Base-by-base conservation (phyloP, 768 basidiomycete genomes). In the Boletales sp. region DNA sequence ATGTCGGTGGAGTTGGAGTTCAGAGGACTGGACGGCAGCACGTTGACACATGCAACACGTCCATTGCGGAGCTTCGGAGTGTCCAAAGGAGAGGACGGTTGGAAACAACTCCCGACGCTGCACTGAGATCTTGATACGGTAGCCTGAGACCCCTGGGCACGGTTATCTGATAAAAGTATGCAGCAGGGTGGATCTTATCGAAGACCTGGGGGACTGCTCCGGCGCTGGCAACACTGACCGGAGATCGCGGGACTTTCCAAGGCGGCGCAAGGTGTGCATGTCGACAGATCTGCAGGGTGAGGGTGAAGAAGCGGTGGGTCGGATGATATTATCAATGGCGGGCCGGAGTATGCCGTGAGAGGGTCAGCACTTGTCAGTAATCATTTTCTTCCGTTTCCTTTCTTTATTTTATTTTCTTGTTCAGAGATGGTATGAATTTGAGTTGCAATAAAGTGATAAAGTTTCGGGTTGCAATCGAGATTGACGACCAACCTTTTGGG, bases 371-470 rank as follows among this genome's bases (percentile, higher is more conserved):
- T 28, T 28, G 25, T 28, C 21, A 3, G 21, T 25, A 3, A 25
- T 25, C 21, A 25, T 25, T 25, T 25, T n/a, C 21, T 25, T 25
- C 25, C 6, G 25, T 28, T 28, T 28, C 25, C 25, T 28, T 4
- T 28, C 25, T 25, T 14, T 46, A 18, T 28, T 30, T 18, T 28
- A 7, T 41, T 41, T 41, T 37, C 34, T 18, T 14, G 25, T 36
- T 12, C n/a, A 37, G 54, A 46, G 12, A 28, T n/a, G 49, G 38
- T 55, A 60, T 44, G 25, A 33, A 64, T 71, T 72, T 74, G 68
- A 69, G 74, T 75, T 77, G 76, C 69, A 76, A 70, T 76, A 77
- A 70, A 73, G 76, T 76, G 70, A 73, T 77, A 76, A 76, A 73
- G 72, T 76, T 78, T 67, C 65, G 60, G 61, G 43, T 54, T 53